Percentiles rank a stretch among this genome's conserved stretches.
Conservation (phyloP, 1,284 basidiomycete genomes). For the Baeospora myosura region DNA sequence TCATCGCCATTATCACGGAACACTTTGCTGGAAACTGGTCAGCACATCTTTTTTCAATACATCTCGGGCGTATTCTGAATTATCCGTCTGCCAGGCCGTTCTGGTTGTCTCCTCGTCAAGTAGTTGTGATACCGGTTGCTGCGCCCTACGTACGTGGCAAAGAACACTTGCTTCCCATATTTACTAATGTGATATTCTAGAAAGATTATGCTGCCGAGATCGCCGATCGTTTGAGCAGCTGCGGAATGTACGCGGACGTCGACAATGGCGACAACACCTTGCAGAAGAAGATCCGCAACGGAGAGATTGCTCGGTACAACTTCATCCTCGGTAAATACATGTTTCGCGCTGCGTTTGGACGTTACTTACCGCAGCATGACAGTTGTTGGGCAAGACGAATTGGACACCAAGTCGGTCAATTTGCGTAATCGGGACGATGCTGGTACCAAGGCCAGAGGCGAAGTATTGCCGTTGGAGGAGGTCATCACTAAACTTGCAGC, state of each 20-base stretch:
- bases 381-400: slow-evolving; percentile 95
- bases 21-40: slow-evolving; percentile 97
- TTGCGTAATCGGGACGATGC: slow-evolving; percentile 91
- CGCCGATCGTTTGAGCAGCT: slow-evolving; percentile 55
- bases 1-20: slow-evolving; percentile 96
- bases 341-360: slow-evolving; percentile 6
- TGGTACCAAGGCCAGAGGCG: slow-evolving; percentile 69
- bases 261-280: slow-evolving; percentile 92
- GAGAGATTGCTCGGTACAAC: slow-evolving; percentile 91
- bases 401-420: slow-evolving; percentile 82
- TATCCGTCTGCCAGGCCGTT: slow-evolving; percentile 62
- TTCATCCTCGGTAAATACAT: slow-evolving; percentile 83
- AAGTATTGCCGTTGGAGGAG: slow-evolving; percentile 63
- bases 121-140: slow-evolving; percentile 92
- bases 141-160: slow-evolving; percentile 65
- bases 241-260: slow-evolving; percentile 85
- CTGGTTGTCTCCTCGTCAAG: slow-evolving; percentile 95
- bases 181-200: slow-evolving; percentile 37
- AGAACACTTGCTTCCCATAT: neutral
- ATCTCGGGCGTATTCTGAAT: slow-evolving; percentile 1
- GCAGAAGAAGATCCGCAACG: slow-evolving; percentile 94
- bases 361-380: slow-evolving; percentile 8
- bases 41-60: slow-evolving; percentile 17
- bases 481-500: slow-evolving; percentile 55
- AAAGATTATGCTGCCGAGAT: slow-evolving; percentile 88